phyloP scores from a whole-genome alignment of 2,329 filamentous ascomycete species.

The Daldinia sp. region DNA sequence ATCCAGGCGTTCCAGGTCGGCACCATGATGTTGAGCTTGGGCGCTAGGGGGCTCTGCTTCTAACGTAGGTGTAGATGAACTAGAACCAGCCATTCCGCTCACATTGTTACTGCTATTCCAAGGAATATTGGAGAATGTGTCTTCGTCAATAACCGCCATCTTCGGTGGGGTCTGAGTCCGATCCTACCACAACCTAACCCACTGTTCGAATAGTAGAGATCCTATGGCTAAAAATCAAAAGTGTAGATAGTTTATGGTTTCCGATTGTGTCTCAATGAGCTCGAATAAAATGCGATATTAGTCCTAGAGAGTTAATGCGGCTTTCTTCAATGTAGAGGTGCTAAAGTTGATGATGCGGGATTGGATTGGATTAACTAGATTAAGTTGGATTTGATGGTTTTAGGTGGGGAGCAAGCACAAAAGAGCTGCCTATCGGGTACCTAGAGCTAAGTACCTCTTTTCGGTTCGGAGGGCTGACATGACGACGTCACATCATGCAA shows the following conservation, averaged over 20 bases:
- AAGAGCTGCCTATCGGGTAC: slow-evolving; percentile 26
- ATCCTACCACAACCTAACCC: slow-evolving; percentile 21
- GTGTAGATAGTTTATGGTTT: background rate
- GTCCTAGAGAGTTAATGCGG: slow-evolving; percentile 1
- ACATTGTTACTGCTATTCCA: slow-evolving; percentile 76
- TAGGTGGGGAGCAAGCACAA: slow-evolving; percentile 20
- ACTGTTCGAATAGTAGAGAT: slow-evolving; percentile 10
- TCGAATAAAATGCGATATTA: slow-evolving; percentile 9
- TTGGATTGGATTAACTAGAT: slow-evolving; percentile 15
- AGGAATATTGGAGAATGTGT: slow-evolving; percentile 84
- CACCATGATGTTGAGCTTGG: slow-evolving; percentile 58
- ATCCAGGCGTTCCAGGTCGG: slow-evolving; percentile 59
- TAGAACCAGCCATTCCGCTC: slow-evolving; percentile 48
- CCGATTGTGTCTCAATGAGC: background rate
- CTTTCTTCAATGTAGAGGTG: slow-evolving; percentile 15
- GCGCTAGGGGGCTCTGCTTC: slow-evolving; percentile 48
- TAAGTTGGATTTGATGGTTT: background rate
- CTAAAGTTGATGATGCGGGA: slow-evolving; percentile 22
- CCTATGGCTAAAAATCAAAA: slow-evolving; percentile 4
- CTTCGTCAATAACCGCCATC: slow-evolving; percentile 66
- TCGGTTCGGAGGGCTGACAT: background rate
- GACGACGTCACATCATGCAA: slow-evolving; percentile 39
- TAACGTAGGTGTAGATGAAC: slow-evolving; percentile 43
- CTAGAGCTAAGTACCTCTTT: background rate
- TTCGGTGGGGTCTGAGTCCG: slow-evolving; percentile 33